These are phyloP conservation scores for Microdochium nivale DNA, from an alignment of 2,329 filamentous ascomycete genomes.

Conservation along the genomic window DNA sequence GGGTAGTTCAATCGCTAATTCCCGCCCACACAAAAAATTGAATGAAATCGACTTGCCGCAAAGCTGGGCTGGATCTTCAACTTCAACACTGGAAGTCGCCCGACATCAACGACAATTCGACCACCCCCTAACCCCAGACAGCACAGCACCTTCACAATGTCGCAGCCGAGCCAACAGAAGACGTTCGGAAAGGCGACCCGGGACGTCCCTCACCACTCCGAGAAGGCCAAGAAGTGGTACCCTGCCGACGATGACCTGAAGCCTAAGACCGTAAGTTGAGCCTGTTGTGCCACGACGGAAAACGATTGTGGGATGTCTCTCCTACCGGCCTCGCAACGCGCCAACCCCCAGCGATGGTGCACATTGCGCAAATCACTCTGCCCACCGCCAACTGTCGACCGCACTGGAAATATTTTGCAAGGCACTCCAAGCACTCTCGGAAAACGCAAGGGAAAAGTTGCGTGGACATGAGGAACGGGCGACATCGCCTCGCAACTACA, in stretches of 20 bases:
- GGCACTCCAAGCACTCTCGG: background rate
- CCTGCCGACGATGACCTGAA: constrained; percentile 83
- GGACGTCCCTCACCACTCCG: constrained; percentile 73
- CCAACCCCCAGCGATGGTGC: background rate
- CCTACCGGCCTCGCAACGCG: background rate
- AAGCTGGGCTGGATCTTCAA: background rate
- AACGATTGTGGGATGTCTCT: background rate
- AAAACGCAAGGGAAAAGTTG: no score
- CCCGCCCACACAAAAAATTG: constrained; percentile 1
- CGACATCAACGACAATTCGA: constrained; percentile 24
- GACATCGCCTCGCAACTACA: no score
- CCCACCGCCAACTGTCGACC: no score
- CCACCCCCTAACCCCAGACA: constrained; percentile 7
- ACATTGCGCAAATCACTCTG: background rate
- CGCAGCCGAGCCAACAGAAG: constrained; percentile 66
- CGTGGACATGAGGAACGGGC: no score
- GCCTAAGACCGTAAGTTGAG: constrained; percentile 83
- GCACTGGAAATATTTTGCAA: no score
- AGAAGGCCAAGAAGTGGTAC: constrained; percentile 99
- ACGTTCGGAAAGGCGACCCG: constrained; percentile 96
- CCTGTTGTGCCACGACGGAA: background rate
- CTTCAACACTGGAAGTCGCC: constrained; percentile 14
- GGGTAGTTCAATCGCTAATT: background rate
- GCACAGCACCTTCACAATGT: constrained; percentile 58
- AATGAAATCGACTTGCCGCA: background rate